Conservation (phyloP, 208 protist species). For the Lotmaria passim region DNA sequence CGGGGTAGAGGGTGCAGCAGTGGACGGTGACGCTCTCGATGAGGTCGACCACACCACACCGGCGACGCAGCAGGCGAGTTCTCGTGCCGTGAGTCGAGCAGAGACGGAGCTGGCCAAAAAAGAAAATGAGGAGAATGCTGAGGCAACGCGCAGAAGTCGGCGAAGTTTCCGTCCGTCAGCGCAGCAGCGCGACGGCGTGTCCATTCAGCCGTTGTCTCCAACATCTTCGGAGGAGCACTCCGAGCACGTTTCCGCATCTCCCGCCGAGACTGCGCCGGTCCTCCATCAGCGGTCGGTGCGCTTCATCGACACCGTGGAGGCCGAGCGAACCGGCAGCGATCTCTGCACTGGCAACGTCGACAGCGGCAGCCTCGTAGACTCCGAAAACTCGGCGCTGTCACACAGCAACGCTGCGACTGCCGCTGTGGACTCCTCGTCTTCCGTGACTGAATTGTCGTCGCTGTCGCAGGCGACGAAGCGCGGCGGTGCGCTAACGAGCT, state of each 20-base stretch:
- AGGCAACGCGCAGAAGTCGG: neutral
- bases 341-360: no score
- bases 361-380: neutral
- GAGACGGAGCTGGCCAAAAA: no score
- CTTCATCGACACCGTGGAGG: conserved; percentile 5
- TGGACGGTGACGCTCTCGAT: neutral
- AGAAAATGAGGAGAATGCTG: neutral
- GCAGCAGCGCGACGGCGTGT: no score
- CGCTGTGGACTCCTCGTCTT: no score
- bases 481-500: neutral
- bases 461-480: neutral
- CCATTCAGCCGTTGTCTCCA: neutral
- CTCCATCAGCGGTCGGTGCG: conserved; percentile 24
- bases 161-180: no score
- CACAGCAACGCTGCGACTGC: neutral
- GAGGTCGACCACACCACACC: neutral
- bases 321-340: no score
- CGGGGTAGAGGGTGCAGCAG: neutral
- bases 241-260: neutral
- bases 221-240: neutral
- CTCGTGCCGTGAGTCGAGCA: no score
- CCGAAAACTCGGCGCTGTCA: neutral
- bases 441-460: neutral
- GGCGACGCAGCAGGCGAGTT: neutral
- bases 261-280: neutral